Percentiles rank a stretch among this genome's conserved stretches.
These are phyloP conservation scores for Cercospora sesami DNA, from an alignment of 2,329 filamentous ascomycete species.

Conservation along the genomic window DNA sequence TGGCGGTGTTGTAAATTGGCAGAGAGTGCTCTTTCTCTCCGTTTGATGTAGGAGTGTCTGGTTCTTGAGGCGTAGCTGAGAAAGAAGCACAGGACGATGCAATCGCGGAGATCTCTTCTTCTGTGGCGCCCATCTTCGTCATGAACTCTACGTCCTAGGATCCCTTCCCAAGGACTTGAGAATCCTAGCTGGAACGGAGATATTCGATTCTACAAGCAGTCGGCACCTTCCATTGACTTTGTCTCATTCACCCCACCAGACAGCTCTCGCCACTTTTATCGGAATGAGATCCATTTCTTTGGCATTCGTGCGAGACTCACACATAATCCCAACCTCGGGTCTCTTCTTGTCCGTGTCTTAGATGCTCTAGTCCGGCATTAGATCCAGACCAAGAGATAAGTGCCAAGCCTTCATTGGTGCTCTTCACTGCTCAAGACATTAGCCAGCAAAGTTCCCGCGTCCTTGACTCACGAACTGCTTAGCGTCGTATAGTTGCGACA, in stretches of 20 bases:
- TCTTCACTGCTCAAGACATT: not conserved
- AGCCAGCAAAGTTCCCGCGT: not conserved
- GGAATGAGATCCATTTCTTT: not conserved
- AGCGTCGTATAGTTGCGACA: not conserved
- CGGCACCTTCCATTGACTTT: not conserved
- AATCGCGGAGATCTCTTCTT: not conserved
- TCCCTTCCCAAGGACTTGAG: not conserved
- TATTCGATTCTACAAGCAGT: not conserved
- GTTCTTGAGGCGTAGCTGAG: not conserved
- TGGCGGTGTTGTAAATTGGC: not conserved
- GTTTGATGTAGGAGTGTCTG: not conserved
- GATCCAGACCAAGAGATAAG: not conserved
- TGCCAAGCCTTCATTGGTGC: slow-evolving; percentile 4
- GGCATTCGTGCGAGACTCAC: not conserved
- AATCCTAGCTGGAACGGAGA: not conserved
- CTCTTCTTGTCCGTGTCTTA: not conserved
- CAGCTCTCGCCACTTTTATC: slow-evolving; percentile 1
- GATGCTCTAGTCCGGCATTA: slow-evolving; percentile 15
- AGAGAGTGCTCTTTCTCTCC: not conserved
- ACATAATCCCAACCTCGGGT: not conserved
- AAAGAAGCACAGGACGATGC: not conserved
- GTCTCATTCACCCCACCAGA: not conserved
- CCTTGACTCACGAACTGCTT: not conserved
- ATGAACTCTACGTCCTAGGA: not conserved
- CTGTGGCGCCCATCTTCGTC: not conserved